These are phyloP conservation scores for Botrytis byssoidea DNA, from an alignment of 2,329 filamentous ascomycete genomes.

Conservation along the genomic window DNA sequence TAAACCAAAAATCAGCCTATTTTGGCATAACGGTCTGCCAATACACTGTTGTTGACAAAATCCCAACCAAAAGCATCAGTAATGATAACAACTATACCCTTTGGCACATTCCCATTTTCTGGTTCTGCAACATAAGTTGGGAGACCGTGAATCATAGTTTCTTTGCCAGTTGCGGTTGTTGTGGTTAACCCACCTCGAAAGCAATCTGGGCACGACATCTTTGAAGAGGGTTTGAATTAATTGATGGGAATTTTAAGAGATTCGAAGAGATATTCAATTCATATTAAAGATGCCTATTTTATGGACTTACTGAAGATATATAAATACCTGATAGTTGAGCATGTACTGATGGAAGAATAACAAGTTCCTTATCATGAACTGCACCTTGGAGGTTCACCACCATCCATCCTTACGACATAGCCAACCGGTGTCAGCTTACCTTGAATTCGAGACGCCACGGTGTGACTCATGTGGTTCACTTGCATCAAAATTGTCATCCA, in stretches of 20 bases:
- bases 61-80: constrained; percentile 52
- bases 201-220: constrained; percentile 35
- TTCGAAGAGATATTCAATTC: background rate
- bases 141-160: constrained; percentile 45
- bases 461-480: background rate
- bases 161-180: constrained; percentile 42
- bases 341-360: background rate
- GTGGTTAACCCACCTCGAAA: constrained; percentile 43
- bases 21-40: constrained; percentile 50
- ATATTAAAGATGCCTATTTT: background rate
- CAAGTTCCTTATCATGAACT: background rate
- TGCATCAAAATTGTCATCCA: background rate
- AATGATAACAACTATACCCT: constrained; percentile 49
- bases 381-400: background rate
- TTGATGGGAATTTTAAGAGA: background rate
- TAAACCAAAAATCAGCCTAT: constrained; percentile 47
- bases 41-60: constrained; percentile 48
- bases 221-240: background rate
- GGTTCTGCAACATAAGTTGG: constrained; percentile 46
- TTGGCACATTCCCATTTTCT: constrained; percentile 37
- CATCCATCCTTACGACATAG: background rate
- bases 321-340: background rate
- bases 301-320: background rate
- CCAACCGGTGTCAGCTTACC: background rate
- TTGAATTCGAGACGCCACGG: background rate